Conservation (phyloP, 192 early-diverging fungal species). For the Backusella liffmaniae region DNA sequence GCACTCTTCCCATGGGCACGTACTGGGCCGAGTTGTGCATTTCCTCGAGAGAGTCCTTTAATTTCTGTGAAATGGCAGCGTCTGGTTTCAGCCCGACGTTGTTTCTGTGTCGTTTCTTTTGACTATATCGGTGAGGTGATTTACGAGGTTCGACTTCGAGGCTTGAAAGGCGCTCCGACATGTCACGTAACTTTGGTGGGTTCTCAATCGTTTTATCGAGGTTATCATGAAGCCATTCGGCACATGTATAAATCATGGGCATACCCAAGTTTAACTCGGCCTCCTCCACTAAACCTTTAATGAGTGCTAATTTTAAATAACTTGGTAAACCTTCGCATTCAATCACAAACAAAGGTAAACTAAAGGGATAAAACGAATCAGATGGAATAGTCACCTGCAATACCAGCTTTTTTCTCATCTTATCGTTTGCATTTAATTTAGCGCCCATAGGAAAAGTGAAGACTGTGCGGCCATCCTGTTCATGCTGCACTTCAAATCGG, state of each 20-base stretch:
- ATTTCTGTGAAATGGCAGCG: not conserved
- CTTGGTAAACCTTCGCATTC: conserved; percentile 63
- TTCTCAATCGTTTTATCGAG: conserved; percentile 46
- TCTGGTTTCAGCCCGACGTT: not conserved
- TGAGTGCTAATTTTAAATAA: conserved; percentile 63
- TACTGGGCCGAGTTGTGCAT: conserved; percentile 27
- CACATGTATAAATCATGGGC: conserved; percentile 59
- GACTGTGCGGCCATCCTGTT: not conserved
- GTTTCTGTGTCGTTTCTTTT: not conserved
- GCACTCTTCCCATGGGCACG: conserved; percentile 34
- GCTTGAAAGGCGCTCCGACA: conserved; percentile 35
- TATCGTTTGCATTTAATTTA: not conserved
- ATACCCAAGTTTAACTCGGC: conserved; percentile 41
- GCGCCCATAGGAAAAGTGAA: conserved; percentile 3
- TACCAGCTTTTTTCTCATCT: not conserved
- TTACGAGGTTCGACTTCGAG: not conserved
- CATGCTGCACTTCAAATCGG: conserved; percentile 38
- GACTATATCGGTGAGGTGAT: not conserved
- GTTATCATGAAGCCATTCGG: conserved; percentile 53
- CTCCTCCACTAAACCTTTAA: conserved; percentile 48
- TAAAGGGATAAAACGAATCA: conserved; percentile 62
- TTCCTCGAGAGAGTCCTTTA: conserved; percentile 7
- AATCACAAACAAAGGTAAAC: conserved; percentile 64
- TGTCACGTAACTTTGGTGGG: conserved; percentile 45
- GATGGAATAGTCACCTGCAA: conserved; percentile 49